These are phyloP conservation scores for Hypsizygus ulmarius DNA, from an alignment of 1,284 basidiomycete species.

Conservation along the genomic window DNA sequence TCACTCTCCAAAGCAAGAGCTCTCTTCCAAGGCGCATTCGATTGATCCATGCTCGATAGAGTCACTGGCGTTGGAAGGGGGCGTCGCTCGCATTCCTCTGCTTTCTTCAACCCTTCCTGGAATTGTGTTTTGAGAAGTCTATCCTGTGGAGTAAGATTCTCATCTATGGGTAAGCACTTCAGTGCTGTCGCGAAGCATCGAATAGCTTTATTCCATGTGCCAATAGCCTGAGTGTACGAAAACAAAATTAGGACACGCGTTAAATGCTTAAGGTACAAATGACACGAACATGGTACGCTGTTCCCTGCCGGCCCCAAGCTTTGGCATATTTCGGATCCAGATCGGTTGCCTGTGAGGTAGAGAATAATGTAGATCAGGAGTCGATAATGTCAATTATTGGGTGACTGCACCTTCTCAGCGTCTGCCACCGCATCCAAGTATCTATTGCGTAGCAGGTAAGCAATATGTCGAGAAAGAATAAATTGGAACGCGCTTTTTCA, in stretches of 20 bases:
- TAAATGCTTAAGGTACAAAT: background rate
- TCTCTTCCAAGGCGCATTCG: slow-evolving; percentile 20
- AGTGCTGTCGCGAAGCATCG: slow-evolving; percentile 30
- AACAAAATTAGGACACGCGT: no score
- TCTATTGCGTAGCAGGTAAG: slow-evolving; percentile 11
- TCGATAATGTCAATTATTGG: background rate
- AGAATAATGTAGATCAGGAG: no score
- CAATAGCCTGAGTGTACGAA: slow-evolving; percentile 18
- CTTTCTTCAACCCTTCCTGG: slow-evolving; percentile 26
- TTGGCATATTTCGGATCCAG: slow-evolving; percentile 33
- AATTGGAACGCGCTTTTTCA: slow-evolving; percentile 27
- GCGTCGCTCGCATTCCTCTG: slow-evolving; percentile 19
- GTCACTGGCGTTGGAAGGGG: slow-evolving; percentile 1
- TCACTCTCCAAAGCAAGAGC: slow-evolving; percentile 20
- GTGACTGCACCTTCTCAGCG: slow-evolving; percentile 25
- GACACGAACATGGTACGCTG: slow-evolving; percentile 24
- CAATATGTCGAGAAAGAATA: background rate
- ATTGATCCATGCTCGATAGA: background rate
- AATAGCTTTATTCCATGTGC: slow-evolving; percentile 22
- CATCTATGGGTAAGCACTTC: slow-evolving; percentile 23
- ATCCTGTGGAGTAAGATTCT: slow-evolving; percentile 23
- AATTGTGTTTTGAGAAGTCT: slow-evolving; percentile 29
- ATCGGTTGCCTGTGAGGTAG: slow-evolving; percentile 28
- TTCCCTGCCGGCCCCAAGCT: slow-evolving; percentile 32
- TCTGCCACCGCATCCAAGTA: slow-evolving; percentile 29